phyloP scores from a whole-genome alignment of 192 early-diverging fungal genomes.

The Podila clonocystis region DNA sequence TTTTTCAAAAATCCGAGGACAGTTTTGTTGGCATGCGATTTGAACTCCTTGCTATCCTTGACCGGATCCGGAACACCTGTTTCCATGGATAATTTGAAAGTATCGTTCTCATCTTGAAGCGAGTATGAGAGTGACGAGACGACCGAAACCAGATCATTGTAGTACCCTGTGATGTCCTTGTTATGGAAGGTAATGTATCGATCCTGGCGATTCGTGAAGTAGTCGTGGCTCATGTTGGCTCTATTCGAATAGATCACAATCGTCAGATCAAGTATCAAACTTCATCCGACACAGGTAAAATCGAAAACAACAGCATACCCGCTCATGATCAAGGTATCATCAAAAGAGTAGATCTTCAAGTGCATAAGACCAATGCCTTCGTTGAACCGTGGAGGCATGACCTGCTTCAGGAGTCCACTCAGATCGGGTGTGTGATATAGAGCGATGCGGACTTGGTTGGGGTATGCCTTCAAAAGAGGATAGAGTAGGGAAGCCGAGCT shows the following conservation, averaged over 20 bases:
- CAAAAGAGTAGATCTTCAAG: slow-evolving; percentile 93
- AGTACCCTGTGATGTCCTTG: slow-evolving; percentile 73
- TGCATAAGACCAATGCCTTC: slow-evolving; percentile 96
- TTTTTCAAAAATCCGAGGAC: slow-evolving; percentile 63
- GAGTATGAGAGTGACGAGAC: slow-evolving; percentile 75
- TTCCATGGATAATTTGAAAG: slow-evolving; percentile 15
- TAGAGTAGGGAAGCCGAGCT: slow-evolving; percentile 77
- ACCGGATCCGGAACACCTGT: slow-evolving; percentile 65
- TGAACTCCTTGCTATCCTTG: slow-evolving; percentile 63
- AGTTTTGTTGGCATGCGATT: slow-evolving; percentile 56
- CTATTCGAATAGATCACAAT: slow-evolving; percentile 55
- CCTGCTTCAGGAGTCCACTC: slow-evolving; percentile 70
- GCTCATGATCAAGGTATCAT: slow-evolving; percentile 83
- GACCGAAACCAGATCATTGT: slow-evolving; percentile 68
- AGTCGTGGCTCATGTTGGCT: slow-evolving; percentile 93
- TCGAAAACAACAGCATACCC: slow-evolving; percentile 59
- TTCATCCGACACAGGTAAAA: not conserved
- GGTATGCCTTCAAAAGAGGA: slow-evolving; percentile 72
- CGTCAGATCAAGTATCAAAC: not conserved
- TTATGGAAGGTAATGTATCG: slow-evolving; percentile 84
- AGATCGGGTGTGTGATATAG: slow-evolving; percentile 92
- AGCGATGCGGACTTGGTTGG: slow-evolving; percentile 70
- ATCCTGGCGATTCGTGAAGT: slow-evolving; percentile 96
- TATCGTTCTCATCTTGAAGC: slow-evolving; percentile 4
- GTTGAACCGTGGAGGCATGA: slow-evolving; percentile 88